phyloP scores from a whole-genome alignment of 805 yeast genomes.

The Metschnikowia vanudenii region DNA sequence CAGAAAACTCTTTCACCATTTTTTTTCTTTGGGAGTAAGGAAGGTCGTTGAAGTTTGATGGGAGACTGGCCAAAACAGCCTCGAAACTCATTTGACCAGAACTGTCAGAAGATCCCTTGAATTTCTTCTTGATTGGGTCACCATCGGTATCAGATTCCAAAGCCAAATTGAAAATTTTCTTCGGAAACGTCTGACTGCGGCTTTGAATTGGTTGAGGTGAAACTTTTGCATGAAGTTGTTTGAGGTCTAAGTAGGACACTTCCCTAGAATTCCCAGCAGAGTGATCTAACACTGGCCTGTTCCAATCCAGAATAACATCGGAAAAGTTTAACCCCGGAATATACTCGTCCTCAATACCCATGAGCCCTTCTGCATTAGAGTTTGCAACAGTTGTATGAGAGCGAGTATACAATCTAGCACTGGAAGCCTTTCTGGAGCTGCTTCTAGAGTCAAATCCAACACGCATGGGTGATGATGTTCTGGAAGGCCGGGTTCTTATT shows the following conservation, averaged over 20 bases:
- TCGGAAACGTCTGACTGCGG: conserved; percentile 14
- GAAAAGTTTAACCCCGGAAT: conserved; percentile 68
- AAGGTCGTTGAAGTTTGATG: conserved; percentile 47
- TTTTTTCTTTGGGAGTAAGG: conserved; percentile 63
- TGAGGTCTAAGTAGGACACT: conserved; percentile 40
- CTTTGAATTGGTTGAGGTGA: conserved; percentile 41
- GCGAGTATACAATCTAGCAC: conserved; percentile 29
- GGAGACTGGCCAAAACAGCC: conserved; percentile 33
- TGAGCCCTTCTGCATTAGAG: conserved; percentile 15
- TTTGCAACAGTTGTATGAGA: conserved; percentile 29
- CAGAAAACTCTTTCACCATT: conserved; percentile 37
- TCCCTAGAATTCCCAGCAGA: conserved; percentile 30
- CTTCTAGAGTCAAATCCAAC: neutral
- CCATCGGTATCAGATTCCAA: conserved; percentile 4
- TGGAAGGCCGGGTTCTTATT: conserved; percentile 42
- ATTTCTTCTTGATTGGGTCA: conserved; percentile 25
- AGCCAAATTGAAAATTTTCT: conserved; percentile 7
- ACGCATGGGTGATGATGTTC: conserved; percentile 18
- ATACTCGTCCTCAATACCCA: conserved; percentile 72
- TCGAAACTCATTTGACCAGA: conserved; percentile 39
- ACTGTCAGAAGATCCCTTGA: conserved; percentile 21
- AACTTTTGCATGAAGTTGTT: conserved; percentile 42
- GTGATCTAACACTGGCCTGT: conserved; percentile 38
- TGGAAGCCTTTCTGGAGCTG: conserved; percentile 4
- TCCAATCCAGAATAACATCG: conserved; percentile 50